Percentiles rank a stretch among this genome's conserved stretches.
These are phyloP conservation scores for Zygosaccharomyces bisporus DNA, from an alignment of 805 yeast species.

Conservation along the genomic window DNA sequence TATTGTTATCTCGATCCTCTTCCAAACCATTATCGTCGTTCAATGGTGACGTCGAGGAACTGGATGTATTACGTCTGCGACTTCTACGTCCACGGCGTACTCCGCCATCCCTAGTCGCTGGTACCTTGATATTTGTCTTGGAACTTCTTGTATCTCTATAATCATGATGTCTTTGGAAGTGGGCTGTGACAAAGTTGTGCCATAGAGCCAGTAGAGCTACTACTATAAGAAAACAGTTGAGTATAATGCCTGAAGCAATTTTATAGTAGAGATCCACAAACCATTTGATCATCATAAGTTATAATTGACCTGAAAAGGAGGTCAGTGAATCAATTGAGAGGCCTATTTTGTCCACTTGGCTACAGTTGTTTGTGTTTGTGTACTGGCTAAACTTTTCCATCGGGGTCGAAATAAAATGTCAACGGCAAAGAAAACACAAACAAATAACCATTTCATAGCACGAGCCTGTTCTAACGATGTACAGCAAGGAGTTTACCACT, in stretches of 20 bases:
- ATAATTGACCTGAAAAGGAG: neutral
- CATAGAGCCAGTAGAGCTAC: slow-evolving; percentile 31
- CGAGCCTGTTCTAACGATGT: too few relatives aligned
- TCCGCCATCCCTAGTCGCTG: slow-evolving; percentile 6
- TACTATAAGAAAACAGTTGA: slow-evolving; percentile 24
- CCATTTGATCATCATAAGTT: slow-evolving; percentile 6
- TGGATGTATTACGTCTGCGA: slow-evolving; percentile 16
- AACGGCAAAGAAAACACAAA: too few relatives aligned
- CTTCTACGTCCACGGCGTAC: slow-evolving; percentile 3
- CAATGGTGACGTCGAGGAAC: slow-evolving; percentile 23
- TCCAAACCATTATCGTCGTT: slow-evolving; percentile 15
- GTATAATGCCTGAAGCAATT: slow-evolving; percentile 19
- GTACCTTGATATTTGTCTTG: slow-evolving; percentile 18
- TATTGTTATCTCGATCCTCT: slow-evolving; percentile 26
- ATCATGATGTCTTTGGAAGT: slow-evolving; percentile 24
- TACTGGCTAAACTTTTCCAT: neutral
- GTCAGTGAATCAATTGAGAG: neutral
- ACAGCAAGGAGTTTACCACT: slow-evolving; percentile 10
- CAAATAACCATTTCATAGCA: too few relatives aligned
- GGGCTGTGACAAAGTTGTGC: slow-evolving; percentile 30
- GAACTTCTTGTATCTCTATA: slow-evolving; percentile 33
- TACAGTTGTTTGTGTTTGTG: neutral
- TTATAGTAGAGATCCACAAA: slow-evolving; percentile 11
- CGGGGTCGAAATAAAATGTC: neutral
- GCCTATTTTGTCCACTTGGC: neutral